phyloP scores from a whole-genome alignment of 1,139 yeast species.

The Blastobotrys petasosporus region DNA sequence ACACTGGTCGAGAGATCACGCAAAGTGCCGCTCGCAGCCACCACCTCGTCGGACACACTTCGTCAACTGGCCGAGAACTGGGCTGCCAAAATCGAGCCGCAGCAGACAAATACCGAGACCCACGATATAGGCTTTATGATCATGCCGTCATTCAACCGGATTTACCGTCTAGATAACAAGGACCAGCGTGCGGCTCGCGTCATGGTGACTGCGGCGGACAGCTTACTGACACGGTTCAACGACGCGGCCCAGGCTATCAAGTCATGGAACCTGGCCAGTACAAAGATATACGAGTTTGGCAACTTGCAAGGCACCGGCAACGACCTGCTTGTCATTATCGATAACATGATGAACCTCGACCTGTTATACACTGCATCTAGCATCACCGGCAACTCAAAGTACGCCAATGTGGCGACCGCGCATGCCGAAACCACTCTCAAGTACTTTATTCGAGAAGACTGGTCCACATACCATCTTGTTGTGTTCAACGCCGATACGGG shows the following conservation, averaged over 20 bases:
- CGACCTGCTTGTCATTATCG: constrained; percentile 31
- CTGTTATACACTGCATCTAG: constrained; percentile 29
- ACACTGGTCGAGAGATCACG: constrained; percentile 24
- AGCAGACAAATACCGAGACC: constrained; percentile 26
- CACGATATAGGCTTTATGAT: constrained; percentile 32
- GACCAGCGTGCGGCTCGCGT: constrained; percentile 19
- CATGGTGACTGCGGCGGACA: constrained; percentile 28
- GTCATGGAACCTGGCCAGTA: constrained; percentile 27
- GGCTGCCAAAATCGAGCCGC: constrained; percentile 5
- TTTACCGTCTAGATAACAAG: constrained; percentile 21
- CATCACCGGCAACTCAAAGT: constrained; percentile 28
- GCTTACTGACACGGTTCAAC: constrained; percentile 27
- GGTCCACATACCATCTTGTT: constrained; percentile 30
- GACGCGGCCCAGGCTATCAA: constrained; percentile 27
- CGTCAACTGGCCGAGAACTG: constrained; percentile 3
- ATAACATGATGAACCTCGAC: constrained; percentile 33
- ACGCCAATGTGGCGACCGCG: constrained; percentile 29
- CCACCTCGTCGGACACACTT: no score
- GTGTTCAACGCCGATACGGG: constrained; percentile 27
- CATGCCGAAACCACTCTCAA: constrained; percentile 32
- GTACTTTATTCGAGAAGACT: constrained; percentile 28
- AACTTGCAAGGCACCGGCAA: constrained; percentile 14
- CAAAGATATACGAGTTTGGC: constrained; percentile 18
- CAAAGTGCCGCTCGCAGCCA: constrained; percentile 16
- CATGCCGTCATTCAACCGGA: constrained; percentile 28